A percentile compares a stretch with the other conserved stretches of the same genome.
Evolutionary conservation across 148 eudicot species (phyloP).

Genomic region (Nyssa sinensis): DNA sequence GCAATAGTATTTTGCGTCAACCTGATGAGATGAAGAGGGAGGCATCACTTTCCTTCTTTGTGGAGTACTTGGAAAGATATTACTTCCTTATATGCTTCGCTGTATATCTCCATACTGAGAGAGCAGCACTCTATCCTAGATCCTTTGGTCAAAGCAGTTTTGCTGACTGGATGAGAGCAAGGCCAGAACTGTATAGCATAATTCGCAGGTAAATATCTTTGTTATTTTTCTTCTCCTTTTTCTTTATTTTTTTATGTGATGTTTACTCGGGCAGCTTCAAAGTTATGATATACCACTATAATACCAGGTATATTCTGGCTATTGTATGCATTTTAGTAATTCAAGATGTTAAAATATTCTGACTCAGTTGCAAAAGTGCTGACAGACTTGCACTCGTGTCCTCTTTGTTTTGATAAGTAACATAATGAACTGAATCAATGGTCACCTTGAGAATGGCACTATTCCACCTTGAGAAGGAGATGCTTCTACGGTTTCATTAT

Average conservation of each 20-base stretch:
- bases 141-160: slow-evolving; percentile 59
- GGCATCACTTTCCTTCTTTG: slow-evolving; percentile 87
- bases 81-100: slow-evolving; percentile 92
- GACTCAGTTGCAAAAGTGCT: too few relatives aligned
- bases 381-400: too few relatives aligned
- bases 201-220: slow-evolving; percentile 66
- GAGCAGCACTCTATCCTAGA: slow-evolving; percentile 46
- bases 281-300: too few relatives aligned
- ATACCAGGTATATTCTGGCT: too few relatives aligned
- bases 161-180: slow-evolving; percentile 92
- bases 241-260: neutral
- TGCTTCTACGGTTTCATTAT: neutral
- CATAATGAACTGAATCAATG: too few relatives aligned
- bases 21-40: slow-evolving; percentile 96
- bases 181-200: slow-evolving; percentile 94
- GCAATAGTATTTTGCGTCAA: slow-evolving; percentile 81
- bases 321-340: too few relatives aligned
- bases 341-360: too few relatives aligned
- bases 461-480: neutral
- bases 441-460: too few relatives aligned
- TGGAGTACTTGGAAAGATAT: slow-evolving; percentile 96
- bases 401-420: too few relatives aligned
- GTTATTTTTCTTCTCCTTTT: neutral
- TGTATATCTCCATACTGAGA: slow-evolving; percentile 89
- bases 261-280: neutral